phyloP scores from a whole-genome alignment of 306 rosid genomes.

The Pueraria montana region DNA sequence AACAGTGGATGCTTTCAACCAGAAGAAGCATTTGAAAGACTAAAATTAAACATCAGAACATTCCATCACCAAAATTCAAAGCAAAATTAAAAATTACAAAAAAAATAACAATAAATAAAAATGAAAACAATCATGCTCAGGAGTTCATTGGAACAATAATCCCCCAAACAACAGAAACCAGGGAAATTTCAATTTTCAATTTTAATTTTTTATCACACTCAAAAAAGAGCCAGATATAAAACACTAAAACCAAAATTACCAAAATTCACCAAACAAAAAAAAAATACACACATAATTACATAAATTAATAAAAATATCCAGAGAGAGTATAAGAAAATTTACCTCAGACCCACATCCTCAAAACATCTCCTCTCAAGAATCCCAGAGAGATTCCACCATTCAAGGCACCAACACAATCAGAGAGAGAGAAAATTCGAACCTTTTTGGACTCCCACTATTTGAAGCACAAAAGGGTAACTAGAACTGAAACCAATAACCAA shows the following conservation, averaged over 20 bases:
- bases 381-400: slow-evolving; percentile 66
- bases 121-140: slow-evolving; percentile 27
- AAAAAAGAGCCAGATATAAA: slow-evolving; percentile 44
- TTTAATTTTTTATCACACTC: slow-evolving; percentile 25
- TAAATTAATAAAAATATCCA: slow-evolving; percentile 48
- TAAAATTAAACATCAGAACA: slow-evolving; percentile 46
- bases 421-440: slow-evolving; percentile 51
- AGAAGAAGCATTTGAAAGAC: slow-evolving; percentile 48
- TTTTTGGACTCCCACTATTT: slow-evolving; percentile 46
- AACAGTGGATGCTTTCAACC: slow-evolving; percentile 29
- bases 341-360: slow-evolving; percentile 91
- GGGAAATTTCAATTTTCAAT: background rate
- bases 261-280: slow-evolving; percentile 46
- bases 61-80: slow-evolving; percentile 39
- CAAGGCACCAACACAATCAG: slow-evolving; percentile 52
- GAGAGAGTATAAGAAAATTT: slow-evolving; percentile 54
- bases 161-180: slow-evolving; percentile 48
- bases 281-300: background rate
- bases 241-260: slow-evolving; percentile 50
- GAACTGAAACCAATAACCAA: slow-evolving; percentile 52
- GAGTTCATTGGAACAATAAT: slow-evolving; percentile 51
- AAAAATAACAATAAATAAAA: background rate
- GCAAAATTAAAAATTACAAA: background rate
- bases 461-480: slow-evolving; percentile 50
- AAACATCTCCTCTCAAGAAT: slow-evolving; percentile 58